Evolutionary conservation across 225 moss, liverwort and hornwort species (phyloP).

Genomic region (Ulota crispa): DNA sequence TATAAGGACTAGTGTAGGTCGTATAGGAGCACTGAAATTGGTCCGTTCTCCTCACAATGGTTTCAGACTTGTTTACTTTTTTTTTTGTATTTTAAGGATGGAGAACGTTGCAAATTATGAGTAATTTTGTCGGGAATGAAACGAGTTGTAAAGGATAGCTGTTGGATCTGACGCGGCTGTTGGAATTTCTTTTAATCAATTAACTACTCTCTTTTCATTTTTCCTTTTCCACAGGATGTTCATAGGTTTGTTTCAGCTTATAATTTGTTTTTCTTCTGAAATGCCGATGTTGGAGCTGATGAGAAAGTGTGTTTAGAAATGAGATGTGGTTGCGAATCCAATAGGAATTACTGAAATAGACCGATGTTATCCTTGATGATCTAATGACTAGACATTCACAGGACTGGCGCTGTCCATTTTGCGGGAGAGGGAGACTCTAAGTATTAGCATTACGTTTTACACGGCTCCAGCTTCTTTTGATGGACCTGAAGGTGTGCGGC

Average conservation of each 20-base stretch:
- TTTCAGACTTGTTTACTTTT: neutral
- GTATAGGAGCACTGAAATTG: neutral
- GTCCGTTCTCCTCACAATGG: neutral
- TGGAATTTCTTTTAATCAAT: neutral
- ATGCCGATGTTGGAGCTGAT: neutral
- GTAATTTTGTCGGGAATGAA: neutral
- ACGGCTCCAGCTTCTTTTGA: slow-evolving; percentile 89
- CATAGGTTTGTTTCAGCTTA: neutral
- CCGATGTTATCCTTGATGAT: neutral
- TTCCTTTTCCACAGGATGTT: neutral
- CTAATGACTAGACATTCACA: slow-evolving; percentile 30
- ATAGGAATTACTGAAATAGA: neutral
- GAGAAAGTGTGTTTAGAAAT: neutral
- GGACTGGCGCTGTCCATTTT: slow-evolving; percentile 25
- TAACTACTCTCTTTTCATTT: neutral
- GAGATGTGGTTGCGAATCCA: neutral
- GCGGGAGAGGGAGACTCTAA: slow-evolving; percentile 25
- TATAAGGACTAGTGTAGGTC: neutral
- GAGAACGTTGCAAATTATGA: neutral
- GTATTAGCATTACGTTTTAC: slow-evolving; percentile 51
- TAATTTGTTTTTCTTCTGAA: neutral
- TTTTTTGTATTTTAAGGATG: neutral
- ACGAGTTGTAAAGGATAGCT: neutral
- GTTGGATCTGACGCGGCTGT: neutral
- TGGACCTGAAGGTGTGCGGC: slow-evolving; percentile 62